Conservation (phyloP, 2,329 filamentous ascomycete species). For the Venturia effusa region DNA sequence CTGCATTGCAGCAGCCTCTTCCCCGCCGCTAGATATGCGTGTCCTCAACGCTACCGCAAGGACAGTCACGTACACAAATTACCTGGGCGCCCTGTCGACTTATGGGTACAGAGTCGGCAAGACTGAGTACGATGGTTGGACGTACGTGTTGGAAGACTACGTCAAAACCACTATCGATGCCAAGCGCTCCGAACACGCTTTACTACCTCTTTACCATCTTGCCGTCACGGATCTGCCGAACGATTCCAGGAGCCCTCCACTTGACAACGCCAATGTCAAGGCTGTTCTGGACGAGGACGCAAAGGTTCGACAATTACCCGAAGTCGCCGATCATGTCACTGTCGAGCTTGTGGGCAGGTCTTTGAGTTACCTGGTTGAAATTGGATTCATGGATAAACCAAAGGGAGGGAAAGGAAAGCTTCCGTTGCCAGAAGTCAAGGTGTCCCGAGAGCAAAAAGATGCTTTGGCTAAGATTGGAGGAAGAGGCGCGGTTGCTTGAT, state of each 20-base stretch:
- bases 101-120: conserved; percentile 65
- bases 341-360: conserved; percentile 53
- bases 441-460: conserved; percentile 37
- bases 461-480: conserved; percentile 43
- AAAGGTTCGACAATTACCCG: conserved; percentile 33
- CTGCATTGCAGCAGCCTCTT: conserved; percentile 62
- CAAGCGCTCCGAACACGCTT: conserved; percentile 53
- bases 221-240: conserved; percentile 58
- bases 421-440: conserved; percentile 32
- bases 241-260: conserved; percentile 59
- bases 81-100: conserved; percentile 55
- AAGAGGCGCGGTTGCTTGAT: conserved; percentile 27
- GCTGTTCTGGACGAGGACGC: conserved; percentile 53
- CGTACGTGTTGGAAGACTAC: conserved; percentile 54
- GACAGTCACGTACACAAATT: conserved; percentile 66
- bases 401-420: conserved; percentile 21
- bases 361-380: conserved; percentile 49
- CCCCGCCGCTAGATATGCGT: conserved; percentile 44
- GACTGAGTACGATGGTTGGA: conserved; percentile 60
- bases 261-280: conserved; percentile 62
- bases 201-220: conserved; percentile 62
- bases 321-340: conserved; percentile 38
- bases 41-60: conserved; percentile 73
- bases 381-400: conserved; percentile 50
- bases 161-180: conserved; percentile 44